A percentile compares a stretch with the other conserved stretches of the same genome.
Evolutionary conservation across 306 rosid genomes (phyloP).

Genomic region (Calophaca sinica): DNA sequence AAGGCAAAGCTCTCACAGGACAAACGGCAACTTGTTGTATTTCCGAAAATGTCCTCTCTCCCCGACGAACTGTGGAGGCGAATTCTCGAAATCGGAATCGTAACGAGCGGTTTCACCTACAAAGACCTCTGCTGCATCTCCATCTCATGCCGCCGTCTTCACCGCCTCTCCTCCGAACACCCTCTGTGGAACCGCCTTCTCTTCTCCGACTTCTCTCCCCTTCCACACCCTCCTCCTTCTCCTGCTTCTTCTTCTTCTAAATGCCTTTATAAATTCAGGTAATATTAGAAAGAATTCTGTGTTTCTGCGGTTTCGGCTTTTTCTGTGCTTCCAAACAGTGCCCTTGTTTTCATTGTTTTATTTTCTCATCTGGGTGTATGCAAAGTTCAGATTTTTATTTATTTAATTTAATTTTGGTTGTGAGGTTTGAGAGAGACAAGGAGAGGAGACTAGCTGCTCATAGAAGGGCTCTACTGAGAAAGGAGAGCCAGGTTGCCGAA

Average conservation of each 20-base stretch:
- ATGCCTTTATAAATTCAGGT: conserved; percentile 67
- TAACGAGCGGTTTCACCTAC: conserved; percentile 43
- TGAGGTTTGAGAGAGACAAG: conserved; percentile 73
- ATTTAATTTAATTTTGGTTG: not conserved
- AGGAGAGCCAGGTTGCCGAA: conserved; percentile 70
- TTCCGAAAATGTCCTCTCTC: conserved; percentile 48
- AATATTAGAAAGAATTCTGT: not conserved
- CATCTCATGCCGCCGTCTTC: conserved; percentile 70
- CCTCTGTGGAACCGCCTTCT: conserved; percentile 70
- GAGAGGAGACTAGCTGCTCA: conserved; percentile 67
- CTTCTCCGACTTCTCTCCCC: conserved; percentile 59
- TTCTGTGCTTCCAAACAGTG: too few relatives aligned
- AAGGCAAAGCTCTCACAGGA: not conserved
- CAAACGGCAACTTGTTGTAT: not conserved
- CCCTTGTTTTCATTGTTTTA: too few relatives aligned
- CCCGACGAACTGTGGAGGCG: conserved; percentile 80
- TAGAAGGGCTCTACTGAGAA: conserved; percentile 63
- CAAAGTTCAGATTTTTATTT: not conserved
- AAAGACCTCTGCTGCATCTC: conserved; percentile 78
- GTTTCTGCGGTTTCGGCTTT: not conserved
- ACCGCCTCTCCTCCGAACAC: conserved; percentile 64
- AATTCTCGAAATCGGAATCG: conserved; percentile 68
- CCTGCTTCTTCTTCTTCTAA: conserved; percentile 46
- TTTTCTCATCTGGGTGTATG: too few relatives aligned
- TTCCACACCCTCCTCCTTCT: conserved; percentile 19